These are phyloP conservation scores for Oxyria digyna DNA, from an alignment of 148 eudicot genomes.

Conservation along the genomic window DNA sequence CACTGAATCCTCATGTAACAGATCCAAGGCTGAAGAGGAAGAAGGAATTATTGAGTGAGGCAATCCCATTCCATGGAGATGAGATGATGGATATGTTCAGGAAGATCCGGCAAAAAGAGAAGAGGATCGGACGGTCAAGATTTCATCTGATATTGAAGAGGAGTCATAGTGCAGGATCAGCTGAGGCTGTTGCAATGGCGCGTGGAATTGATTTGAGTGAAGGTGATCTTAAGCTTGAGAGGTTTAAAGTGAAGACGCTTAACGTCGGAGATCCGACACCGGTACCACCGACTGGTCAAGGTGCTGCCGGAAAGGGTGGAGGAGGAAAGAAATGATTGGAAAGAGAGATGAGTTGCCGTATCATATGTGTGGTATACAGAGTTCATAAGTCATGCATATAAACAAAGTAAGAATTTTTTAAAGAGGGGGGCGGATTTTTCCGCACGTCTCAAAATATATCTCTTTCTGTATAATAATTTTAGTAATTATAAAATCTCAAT, in stretches of 20 bases:
- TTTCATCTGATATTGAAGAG: background rate
- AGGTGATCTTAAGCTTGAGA: background rate
- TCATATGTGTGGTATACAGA: too few species aligned
- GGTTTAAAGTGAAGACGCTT: constrained; percentile 2
- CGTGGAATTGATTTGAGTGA: background rate
- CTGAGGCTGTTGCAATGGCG: background rate
- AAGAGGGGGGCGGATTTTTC: too few species aligned
- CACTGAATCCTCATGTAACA: background rate
- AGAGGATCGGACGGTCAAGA: background rate
- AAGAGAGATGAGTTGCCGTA: background rate
- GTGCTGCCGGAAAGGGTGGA: background rate
- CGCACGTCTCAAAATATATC: too few species aligned
- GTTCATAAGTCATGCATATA: background rate
- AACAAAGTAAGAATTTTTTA: background rate
- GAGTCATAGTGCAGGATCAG: background rate
- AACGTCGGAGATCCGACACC: background rate
- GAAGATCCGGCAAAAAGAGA: background rate
- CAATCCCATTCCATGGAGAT: background rate
- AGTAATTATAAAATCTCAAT: too few species aligned
- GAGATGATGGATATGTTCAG: background rate
- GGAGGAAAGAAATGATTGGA: background rate
- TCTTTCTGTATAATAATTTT: too few species aligned
- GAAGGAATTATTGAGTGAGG: background rate
- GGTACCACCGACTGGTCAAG: background rate
- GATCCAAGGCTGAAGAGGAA: background rate